Conservation (phyloP, 73 alveolate species). For the Paramecium primaurelia region DNA sequence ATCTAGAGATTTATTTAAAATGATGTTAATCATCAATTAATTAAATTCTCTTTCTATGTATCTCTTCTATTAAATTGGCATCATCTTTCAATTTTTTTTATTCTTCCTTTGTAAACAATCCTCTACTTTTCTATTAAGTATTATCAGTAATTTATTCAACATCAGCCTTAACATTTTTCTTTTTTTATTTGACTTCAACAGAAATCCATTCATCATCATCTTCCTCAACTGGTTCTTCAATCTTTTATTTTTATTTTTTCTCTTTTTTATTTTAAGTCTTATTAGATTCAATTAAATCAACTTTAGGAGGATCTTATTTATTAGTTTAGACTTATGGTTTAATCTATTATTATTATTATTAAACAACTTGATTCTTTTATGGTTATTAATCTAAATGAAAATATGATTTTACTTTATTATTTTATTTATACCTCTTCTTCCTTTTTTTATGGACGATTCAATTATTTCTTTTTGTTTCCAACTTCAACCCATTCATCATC, state of each 20-base stretch:
- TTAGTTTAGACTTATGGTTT: not conserved
- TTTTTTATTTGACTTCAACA: not conserved
- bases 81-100: not conserved
- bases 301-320: not conserved
- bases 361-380: not conserved
- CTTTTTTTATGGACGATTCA: not conserved
- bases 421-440: not conserved
- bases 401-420: not conserved
- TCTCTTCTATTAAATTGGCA: not conserved
- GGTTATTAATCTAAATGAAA: not conserved
- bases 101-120: not conserved
- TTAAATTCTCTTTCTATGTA: not conserved
- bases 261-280: not conserved
- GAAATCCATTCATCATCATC: conserved; percentile 13
- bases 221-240: not conserved
- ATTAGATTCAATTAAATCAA: not conserved
- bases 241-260: not conserved
- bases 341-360: not conserved
- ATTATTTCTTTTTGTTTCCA: not conserved
- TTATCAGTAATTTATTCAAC: not conserved
- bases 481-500: conserved; percentile 24
- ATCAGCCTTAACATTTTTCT: not conserved
- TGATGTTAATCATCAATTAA: not conserved
- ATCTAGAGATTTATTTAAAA: not conserved
- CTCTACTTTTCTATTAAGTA: not conserved